phyloP scores from a whole-genome alignment of 805 yeast genomes.

The Saccharomycopsis capsularis region DNA sequence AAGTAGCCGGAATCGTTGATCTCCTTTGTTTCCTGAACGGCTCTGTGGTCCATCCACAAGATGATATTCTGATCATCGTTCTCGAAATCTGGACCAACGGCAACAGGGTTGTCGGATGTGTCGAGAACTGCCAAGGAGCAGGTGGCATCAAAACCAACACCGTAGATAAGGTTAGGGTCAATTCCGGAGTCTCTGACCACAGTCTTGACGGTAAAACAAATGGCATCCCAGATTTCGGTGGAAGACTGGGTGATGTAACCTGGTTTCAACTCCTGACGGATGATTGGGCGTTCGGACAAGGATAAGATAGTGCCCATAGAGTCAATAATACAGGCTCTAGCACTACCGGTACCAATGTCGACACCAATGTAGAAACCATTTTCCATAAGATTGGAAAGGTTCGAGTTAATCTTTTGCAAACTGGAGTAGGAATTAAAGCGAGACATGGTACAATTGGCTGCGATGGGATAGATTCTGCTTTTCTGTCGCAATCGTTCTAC shows the following conservation, averaged over 20 bases:
- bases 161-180: constrained; percentile 60
- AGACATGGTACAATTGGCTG: too few relatives aligned
- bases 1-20: constrained; percentile 78
- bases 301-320: constrained; percentile 74
- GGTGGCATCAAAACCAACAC: constrained; percentile 96
- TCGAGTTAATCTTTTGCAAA: constrained; percentile 15
- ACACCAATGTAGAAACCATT: constrained; percentile 60
- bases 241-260: constrained; percentile 80
- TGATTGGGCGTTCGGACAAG: constrained; percentile 70
- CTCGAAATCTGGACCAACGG: constrained; percentile 86
- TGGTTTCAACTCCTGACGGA: constrained; percentile 67
- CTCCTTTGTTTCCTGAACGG: constrained; percentile 67
- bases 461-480: too few relatives aligned
- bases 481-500: too few relatives aligned
- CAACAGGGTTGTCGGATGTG: constrained; percentile 58
- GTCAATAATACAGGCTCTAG: constrained; percentile 89
- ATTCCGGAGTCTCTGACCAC: constrained; percentile 71
- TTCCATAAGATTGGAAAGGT: constrained; percentile 14
- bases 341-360: constrained; percentile 97
- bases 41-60: constrained; percentile 98
- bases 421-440: constrained; percentile 16
- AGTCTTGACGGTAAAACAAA: constrained; percentile 72
- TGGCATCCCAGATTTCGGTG: constrained; percentile 85
- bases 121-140: constrained; percentile 84
- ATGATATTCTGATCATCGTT: constrained; percentile 74